Conservation (phyloP, 345 rosid genomes). For the Geranium brycei region DNA sequence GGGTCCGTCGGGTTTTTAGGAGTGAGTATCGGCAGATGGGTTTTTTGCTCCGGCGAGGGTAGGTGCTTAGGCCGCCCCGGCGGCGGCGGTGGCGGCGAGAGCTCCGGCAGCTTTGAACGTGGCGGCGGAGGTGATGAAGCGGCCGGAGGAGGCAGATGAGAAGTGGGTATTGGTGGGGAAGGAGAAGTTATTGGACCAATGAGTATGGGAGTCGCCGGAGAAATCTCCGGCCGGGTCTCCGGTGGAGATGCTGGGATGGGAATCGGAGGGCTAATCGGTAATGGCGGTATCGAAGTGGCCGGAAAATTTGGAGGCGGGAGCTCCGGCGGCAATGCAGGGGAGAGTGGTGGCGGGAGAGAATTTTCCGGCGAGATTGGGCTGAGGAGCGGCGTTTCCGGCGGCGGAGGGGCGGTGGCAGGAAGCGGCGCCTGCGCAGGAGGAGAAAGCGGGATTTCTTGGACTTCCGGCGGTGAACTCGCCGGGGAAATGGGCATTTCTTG, state of each 20-base stretch:
- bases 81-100: constrained; percentile 14
- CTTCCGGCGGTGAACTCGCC: too few relatives aligned
- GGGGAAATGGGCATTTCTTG: too few relatives aligned
- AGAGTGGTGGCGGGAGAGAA: constrained; percentile 1
- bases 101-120: constrained; percentile 9
- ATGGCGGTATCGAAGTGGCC: background rate
- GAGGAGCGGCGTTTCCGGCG: constrained; percentile 12
- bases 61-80: constrained; percentile 10
- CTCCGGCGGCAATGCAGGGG: constrained; percentile 3
- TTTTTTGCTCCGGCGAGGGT: constrained; percentile 10
- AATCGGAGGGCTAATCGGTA: background rate
- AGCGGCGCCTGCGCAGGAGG: background rate
- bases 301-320: constrained; percentile 1
- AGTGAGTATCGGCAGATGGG: constrained; percentile 1
- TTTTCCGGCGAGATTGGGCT: constrained; percentile 8
- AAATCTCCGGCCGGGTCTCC: background rate
- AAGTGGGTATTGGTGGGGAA: constrained; percentile 5
- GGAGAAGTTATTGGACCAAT: constrained; percentile 10
- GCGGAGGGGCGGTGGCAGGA: background rate
- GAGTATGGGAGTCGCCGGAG: background rate
- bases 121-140: constrained; percentile 4
- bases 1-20: too few relatives aligned
- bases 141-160: constrained; percentile 1
- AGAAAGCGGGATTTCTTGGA: too few relatives aligned
- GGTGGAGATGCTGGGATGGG: background rate